These are phyloP conservation scores for Graphilbum sp. DNA, from an alignment of 2,329 filamentous ascomycete species.

Conservation along the genomic window DNA sequence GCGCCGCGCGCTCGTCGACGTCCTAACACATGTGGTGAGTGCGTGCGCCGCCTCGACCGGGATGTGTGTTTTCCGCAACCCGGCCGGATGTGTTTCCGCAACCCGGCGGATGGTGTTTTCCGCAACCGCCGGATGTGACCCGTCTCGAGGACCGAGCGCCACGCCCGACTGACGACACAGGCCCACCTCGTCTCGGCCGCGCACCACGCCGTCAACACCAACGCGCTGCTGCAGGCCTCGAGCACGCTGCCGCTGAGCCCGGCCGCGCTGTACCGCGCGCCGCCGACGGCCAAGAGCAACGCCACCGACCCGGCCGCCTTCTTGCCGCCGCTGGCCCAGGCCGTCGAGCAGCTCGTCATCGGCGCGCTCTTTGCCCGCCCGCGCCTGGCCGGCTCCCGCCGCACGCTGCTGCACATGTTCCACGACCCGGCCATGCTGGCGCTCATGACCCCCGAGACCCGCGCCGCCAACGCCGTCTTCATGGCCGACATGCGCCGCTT, in stretches of 20 bases:
- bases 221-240: conserved; percentile 19
- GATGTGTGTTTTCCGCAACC: too few species aligned
- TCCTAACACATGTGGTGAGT: conserved; percentile 21
- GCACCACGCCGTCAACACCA: conserved; percentile 27
- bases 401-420: conserved; percentile 25
- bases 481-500: conserved; percentile 19
- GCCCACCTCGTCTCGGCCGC: conserved; percentile 19
- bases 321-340: conserved; percentile 17
- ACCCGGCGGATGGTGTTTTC: too few species aligned
- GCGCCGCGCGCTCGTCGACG: conserved; percentile 18
- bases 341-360: conserved; percentile 20
- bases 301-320: conserved; percentile 16
- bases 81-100: too few species aligned
- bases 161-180: too few species aligned
- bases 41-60: neutral
- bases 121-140: too few species aligned
- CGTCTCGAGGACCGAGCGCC: too few species aligned
- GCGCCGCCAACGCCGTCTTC: conserved; percentile 19
- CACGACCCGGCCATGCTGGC: conserved; percentile 17
- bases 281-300: conserved; percentile 23
- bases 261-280: conserved; percentile 20
- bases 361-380: conserved; percentile 24
- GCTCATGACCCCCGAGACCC: conserved; percentile 16
- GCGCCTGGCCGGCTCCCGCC: conserved; percentile 17
- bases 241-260: conserved; percentile 25